phyloP scores from a whole-genome alignment of 2,329 filamentous ascomycete species.

The Lomentospora prolificans region DNA sequence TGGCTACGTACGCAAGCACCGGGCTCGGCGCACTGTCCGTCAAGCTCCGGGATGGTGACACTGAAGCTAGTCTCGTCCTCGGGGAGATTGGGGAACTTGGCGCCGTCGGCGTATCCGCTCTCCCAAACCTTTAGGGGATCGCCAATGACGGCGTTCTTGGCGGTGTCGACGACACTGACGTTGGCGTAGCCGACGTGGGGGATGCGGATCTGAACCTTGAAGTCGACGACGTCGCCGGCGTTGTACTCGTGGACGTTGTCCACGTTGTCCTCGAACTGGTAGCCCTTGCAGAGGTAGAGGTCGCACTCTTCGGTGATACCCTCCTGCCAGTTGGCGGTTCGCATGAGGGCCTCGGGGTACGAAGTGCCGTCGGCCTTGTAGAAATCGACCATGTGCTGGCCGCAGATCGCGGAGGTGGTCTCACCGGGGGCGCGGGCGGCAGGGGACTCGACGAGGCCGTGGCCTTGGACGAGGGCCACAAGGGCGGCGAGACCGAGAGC shows the following conservation, averaged over 20 bases:
- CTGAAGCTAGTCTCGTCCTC: conserved; percentile 27
- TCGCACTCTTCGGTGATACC: conserved; percentile 20
- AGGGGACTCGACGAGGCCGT: conserved; percentile 7
- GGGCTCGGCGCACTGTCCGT: conserved; percentile 33
- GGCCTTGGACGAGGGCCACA: background rate
- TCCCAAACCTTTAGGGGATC: conserved; percentile 35
- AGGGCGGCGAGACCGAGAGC: conserved; percentile 5
- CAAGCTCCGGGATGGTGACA: conserved; percentile 41
- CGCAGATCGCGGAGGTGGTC: conserved; percentile 7
- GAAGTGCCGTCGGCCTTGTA: conserved; percentile 23
- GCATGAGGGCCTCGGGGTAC: conserved; percentile 22
- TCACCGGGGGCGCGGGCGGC: conserved; percentile 3
- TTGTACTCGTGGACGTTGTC: conserved; percentile 17
- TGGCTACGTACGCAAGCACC: conserved; percentile 27
- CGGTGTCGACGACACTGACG: conserved; percentile 37
- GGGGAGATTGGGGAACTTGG: conserved; percentile 11
- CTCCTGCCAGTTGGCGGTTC: conserved; percentile 16
- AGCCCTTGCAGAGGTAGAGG: conserved; percentile 22
- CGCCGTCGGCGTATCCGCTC: conserved; percentile 11
- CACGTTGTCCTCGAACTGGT: conserved; percentile 21
- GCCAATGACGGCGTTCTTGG: conserved; percentile 37
- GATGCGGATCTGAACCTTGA: conserved; percentile 27
- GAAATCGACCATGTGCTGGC: conserved; percentile 17
- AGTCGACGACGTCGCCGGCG: conserved; percentile 25
- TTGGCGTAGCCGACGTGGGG: conserved; percentile 29